Percentiles rank a stretch among this genome's conserved stretches.
These are phyloP conservation scores for Ceratobasidium sp. DNA, from an alignment of 1,284 basidiomycete species.

Conservation along the genomic window DNA sequence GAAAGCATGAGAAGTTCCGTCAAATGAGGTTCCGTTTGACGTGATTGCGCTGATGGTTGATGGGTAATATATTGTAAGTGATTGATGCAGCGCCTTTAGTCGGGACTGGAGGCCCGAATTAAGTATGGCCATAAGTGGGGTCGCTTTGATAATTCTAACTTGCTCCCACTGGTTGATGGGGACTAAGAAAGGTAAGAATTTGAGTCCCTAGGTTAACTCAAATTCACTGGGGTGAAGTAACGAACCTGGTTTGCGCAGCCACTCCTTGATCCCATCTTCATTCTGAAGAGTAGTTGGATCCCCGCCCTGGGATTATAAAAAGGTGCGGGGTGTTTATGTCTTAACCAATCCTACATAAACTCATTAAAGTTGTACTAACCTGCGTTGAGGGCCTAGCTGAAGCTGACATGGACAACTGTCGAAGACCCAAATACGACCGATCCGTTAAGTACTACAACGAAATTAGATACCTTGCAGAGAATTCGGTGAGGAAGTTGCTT, in stretches of 20 bases:
- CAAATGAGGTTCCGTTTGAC: background rate
- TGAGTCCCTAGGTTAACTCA: background rate
- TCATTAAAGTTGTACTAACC: too few relatives aligned
- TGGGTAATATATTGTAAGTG: conserved; percentile 12
- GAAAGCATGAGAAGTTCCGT: background rate
- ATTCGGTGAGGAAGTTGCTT: background rate
- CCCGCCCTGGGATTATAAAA: background rate
- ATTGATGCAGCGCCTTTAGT: background rate
- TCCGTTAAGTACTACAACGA: background rate
- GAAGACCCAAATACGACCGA: background rate
- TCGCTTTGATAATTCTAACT: conserved; percentile 27
- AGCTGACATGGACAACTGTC: background rate
- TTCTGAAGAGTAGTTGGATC: background rate
- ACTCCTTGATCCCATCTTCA: background rate
- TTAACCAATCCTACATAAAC: too few relatives aligned
- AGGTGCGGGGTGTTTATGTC: too few relatives aligned
- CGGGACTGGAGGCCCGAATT: background rate
- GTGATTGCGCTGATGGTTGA: background rate
- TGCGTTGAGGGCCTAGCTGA: too few relatives aligned
- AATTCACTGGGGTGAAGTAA: background rate
- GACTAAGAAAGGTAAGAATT: background rate
- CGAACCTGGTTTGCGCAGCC: background rate
- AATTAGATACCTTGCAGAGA: background rate
- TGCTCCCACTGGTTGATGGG: conserved; percentile 1
- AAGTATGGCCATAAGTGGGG: conserved; percentile 3